Conservation (phyloP, 495 filamentous ascomycete genomes). For the Hypomontagnella submonticulosa region DNA sequence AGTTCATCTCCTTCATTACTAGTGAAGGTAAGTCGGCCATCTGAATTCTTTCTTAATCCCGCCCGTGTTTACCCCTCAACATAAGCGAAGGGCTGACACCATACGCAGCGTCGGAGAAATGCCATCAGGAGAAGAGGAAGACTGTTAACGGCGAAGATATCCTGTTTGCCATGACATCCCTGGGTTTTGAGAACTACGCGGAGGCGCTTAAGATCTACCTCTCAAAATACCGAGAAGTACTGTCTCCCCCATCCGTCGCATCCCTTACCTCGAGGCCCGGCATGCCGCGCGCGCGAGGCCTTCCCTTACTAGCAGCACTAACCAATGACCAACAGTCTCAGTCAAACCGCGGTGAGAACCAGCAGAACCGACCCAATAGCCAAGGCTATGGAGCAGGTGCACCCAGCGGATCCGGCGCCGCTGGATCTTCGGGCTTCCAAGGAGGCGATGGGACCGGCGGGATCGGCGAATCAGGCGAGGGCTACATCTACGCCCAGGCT, state of each 20-base stretch:
- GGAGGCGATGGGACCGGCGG: constrained; percentile 68
- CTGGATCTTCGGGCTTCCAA: constrained; percentile 60
- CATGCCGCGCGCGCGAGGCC: constrained; percentile 9
- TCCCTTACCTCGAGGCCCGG: constrained; percentile 31
- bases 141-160: constrained; percentile 99
- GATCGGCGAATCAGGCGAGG: constrained; percentile 70
- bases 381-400: constrained; percentile 72
- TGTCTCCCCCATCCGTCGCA: constrained; percentile 48
- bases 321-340: constrained; percentile 70
- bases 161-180: constrained; percentile 97
- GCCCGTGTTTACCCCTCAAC: constrained; percentile 28
- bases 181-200: constrained; percentile 98
- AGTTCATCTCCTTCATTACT: constrained; percentile 99
- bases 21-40: constrained; percentile 79
- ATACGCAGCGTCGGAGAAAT: constrained; percentile 92
- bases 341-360: constrained; percentile 77
- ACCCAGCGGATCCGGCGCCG: constrained; percentile 57
- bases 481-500: constrained; percentile 71
- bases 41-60: constrained; percentile 25
- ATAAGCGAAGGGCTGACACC: constrained; percentile 43
- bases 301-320: constrained; percentile 43
- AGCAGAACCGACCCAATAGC: constrained; percentile 73
- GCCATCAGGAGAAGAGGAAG: constrained; percentile 98
- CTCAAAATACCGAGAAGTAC: constrained; percentile 96
- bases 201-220: constrained; percentile 98